These are phyloP conservation scores for Russula olivacea DNA, from an alignment of 768 basidiomycete genomes.

Conservation along the genomic window DNA sequence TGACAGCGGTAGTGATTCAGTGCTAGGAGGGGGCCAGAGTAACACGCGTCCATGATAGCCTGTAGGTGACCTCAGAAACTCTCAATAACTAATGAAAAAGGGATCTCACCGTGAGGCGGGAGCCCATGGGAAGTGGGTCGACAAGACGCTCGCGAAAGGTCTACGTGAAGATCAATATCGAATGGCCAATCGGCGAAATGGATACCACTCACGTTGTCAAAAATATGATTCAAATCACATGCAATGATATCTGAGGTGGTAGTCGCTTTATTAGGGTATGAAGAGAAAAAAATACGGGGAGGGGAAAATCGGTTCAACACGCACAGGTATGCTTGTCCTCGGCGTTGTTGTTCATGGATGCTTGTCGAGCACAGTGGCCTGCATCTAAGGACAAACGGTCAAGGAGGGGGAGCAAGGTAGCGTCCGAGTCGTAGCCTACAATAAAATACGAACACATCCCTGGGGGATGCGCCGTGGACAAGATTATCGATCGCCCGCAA, in stretches of 20 bases:
- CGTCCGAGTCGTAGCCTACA: constrained; percentile 14
- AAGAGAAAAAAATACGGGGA: no score
- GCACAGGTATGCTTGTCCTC: constrained; percentile 8
- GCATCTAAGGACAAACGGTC: not conserved
- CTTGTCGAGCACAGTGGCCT: constrained; percentile 8
- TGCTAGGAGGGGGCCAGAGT: constrained; percentile 25
- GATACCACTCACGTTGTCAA: constrained; percentile 21
- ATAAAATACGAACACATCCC: constrained; percentile 24
- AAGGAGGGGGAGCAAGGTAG: not conserved
- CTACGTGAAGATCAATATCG: constrained; percentile 5
- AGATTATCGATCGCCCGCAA: constrained; percentile 17
- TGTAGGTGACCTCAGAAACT: not conserved
- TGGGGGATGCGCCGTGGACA: constrained; percentile 14
- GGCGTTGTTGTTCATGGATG: not conserved
- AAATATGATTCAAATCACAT: constrained; percentile 10
- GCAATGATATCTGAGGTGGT: constrained; percentile 10
- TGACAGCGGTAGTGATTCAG: constrained; percentile 25
- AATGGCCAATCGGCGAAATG: not conserved
- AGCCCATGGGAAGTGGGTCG: constrained; percentile 17
- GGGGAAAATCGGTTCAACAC: not conserved
- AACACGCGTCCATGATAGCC: constrained; percentile 27
- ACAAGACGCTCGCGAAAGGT: constrained; percentile 22
- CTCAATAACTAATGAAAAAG: no score
- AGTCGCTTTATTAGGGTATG: not conserved
- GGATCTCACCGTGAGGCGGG: constrained; percentile 19